Base-by-base conservation (phyloP, 2,329 filamentous ascomycete species). In the Alternaria gaisen region DNA sequence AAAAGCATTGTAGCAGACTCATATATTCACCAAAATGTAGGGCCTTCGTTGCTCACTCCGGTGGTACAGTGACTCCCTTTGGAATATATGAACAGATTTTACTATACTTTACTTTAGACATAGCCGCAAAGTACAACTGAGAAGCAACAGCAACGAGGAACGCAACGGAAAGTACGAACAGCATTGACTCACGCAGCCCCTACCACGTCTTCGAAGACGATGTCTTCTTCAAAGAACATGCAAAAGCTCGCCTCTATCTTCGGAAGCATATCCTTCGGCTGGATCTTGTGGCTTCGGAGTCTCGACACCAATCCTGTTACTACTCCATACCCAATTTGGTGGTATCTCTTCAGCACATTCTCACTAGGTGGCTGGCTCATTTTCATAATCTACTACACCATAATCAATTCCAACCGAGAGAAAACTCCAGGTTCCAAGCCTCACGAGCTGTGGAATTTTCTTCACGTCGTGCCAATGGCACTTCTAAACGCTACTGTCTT, bases 401-500 rank as follows among this genome's bases (percentile, higher is more conserved):
- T 32, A n/a, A 9, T 18, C 26, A 26, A 47, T 4, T 32, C 44
- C 11, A 22, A 22, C 10, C 44, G 28, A 47, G 11, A 47, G 18
- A 16, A 22, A 5, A 47, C 10, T 1, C 44, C 28, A 5, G n/a
- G 10, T 4, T 12, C 28, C 5, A 47, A 47, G 44, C 44, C 44
- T 18, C 3, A 47, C 2, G 11, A 32, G 30, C 18, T 30, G 8
- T 47, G 44, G 44, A 32, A 47, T 22, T 7, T 47, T 9, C 28
- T 47, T 6, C 44, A 47, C n/a, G 22, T 32, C n/a, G 18, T 34
- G 5, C 44, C 28, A 2, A 34, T 47, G 28, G 4, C 60, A 0
- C 48, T 58, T 2, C 34, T 72, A 4, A 36, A 64, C 2, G 22
- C 22, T 10, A 58, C 61, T 1, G 42, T 57, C 1, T 36, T 52